Evolutionary conservation across 805 yeast species (phyloP).

Genomic region (Wickerhamomyces subpelliculosus): DNA sequence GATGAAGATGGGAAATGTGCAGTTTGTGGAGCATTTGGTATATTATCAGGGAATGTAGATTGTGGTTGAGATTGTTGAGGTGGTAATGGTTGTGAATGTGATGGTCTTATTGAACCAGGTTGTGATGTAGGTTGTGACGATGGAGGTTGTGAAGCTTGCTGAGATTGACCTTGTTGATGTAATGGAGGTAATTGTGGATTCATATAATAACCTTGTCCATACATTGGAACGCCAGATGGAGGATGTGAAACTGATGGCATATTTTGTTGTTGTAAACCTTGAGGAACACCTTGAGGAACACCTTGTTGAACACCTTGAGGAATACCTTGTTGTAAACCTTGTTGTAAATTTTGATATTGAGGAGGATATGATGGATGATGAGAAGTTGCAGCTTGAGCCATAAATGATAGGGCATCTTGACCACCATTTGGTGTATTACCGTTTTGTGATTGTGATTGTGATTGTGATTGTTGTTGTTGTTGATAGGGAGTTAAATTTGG

Average conservation of each 20-base stretch:
- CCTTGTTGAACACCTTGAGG: conserved; percentile 6
- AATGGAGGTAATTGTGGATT: conserved; percentile 3
- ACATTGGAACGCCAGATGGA: too few relatives aligned
- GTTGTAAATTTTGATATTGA: background rate
- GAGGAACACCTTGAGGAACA: too few relatives aligned
- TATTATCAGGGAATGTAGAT: conserved; percentile 3
- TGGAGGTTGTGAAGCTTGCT: conserved; percentile 2
- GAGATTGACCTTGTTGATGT: conserved; percentile 6
- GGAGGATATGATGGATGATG: conserved; percentile 3
- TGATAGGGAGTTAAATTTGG: conserved; percentile 20
- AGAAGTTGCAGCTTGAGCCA: conserved; percentile 9
- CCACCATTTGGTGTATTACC: too few relatives aligned
- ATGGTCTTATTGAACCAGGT: background rate
- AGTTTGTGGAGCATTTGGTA: conserved; percentile 3
- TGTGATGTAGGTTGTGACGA: background rate
- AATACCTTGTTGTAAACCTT: background rate
- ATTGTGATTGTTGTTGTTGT: background rate
- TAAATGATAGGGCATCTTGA: conserved; percentile 12
- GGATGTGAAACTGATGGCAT: conserved; percentile 4
- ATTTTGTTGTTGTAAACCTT: background rate
- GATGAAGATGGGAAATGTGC: conserved; percentile 1
- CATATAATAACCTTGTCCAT: conserved; percentile 2
- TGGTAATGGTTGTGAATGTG: conserved; percentile 1
- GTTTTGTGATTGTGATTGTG: too few relatives aligned
- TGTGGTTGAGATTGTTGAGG: background rate